Percentiles rank a stretch among this genome's conserved stretches.
phyloP scores from a whole-genome alignment of 805 yeast species.

The Starmerella sp. region DNA sequence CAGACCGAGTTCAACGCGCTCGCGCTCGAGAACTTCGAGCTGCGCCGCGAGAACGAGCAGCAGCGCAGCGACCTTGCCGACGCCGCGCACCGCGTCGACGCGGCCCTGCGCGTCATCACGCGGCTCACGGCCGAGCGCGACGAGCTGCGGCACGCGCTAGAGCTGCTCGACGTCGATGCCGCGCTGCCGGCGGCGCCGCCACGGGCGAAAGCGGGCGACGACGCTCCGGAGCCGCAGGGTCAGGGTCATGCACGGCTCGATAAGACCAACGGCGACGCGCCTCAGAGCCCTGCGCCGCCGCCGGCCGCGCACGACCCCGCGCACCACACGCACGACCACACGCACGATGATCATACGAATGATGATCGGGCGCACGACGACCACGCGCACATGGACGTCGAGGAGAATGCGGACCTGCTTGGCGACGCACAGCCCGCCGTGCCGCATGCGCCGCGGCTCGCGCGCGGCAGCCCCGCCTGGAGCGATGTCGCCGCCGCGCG shows the following conservation, averaged over 20 bases:
- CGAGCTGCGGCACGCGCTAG: not conserved
- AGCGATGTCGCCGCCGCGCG: not conserved
- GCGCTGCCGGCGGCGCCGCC: too few species aligned
- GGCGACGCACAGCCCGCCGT: not conserved
- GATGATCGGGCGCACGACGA: not conserved
- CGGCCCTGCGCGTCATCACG: slow-evolving; percentile 2
- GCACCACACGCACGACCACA: too few species aligned
- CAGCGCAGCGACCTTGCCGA: not conserved
- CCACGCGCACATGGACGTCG: not conserved
- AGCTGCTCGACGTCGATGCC: not conserved
- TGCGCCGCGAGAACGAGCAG: not conserved
- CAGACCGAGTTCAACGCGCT: slow-evolving; percentile 88
- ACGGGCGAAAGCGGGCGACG: too few species aligned
- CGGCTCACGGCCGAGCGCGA: not conserved
- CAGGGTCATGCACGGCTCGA: not conserved
- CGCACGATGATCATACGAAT: not conserved
- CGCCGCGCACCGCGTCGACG: not conserved
- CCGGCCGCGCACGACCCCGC: not conserved
- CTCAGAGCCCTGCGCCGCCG: not conserved
- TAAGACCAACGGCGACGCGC: not conserved
- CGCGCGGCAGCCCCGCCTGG: not conserved
- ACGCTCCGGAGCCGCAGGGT: not conserved
- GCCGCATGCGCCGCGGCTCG: not conserved
- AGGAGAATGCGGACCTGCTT: not conserved
- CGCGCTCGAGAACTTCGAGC: slow-evolving; percentile 44